These are phyloP conservation scores for Candida tallmaniae DNA, from an alignment of 805 yeast genomes.

Conservation along the genomic window DNA sequence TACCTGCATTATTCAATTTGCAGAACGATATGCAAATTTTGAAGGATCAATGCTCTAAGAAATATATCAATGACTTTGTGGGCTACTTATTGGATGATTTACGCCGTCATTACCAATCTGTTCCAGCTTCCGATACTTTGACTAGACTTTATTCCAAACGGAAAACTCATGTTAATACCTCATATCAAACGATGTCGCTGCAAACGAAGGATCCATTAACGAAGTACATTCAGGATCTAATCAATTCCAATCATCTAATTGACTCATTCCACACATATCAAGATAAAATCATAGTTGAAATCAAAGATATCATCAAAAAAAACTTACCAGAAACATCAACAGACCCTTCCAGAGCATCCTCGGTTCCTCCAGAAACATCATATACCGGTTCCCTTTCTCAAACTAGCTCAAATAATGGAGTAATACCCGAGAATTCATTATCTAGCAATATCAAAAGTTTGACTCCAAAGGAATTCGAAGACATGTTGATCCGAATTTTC, in stretches of 20 bases:
- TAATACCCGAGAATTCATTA: conserved; percentile 10
- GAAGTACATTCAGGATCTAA: conserved; percentile 50
- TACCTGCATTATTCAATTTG: conserved; percentile 49
- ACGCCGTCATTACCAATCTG: conserved; percentile 49
- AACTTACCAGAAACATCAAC: conserved; percentile 48
- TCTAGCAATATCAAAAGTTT: conserved; percentile 53
- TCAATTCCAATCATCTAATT: conserved; percentile 56
- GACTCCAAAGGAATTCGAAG: conserved; percentile 71
- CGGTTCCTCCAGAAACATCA: conserved; percentile 22
- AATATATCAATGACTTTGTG: conserved; percentile 57
- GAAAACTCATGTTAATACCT: conserved; percentile 21
- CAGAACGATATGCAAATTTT: conserved; percentile 51
- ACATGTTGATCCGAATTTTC: conserved; percentile 58
- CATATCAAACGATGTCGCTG: conserved; percentile 35
- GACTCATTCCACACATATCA: conserved; percentile 63
- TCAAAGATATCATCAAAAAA: conserved; percentile 65
- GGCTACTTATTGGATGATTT: conserved; percentile 58
- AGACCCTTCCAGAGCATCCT: conserved; percentile 24
- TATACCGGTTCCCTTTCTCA: conserved; percentile 5
- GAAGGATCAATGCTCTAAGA: conserved; percentile 62
- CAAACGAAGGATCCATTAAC: conserved; percentile 41
- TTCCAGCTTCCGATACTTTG: conserved; percentile 46
- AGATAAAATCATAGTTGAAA: conserved; percentile 62
- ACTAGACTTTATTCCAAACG: conserved; percentile 38
- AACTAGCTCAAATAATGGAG: not conserved